These are phyloP conservation scores for Bacterosira constricta DNA, from an alignment of 108 stramenopile genomes.

Conservation along the genomic window DNA sequence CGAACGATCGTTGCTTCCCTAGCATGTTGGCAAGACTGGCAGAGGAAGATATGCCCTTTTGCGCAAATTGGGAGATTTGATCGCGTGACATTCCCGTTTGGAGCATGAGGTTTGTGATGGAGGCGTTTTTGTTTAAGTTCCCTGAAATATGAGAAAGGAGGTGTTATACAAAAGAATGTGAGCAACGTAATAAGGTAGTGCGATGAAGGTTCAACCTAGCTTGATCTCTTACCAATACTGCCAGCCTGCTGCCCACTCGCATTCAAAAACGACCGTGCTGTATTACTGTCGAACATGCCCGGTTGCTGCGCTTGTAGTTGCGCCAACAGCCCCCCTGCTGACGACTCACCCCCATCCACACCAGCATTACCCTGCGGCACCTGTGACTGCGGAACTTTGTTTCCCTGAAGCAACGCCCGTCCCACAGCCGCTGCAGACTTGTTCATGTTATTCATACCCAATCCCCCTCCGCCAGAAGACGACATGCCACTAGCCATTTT, in stretches of 20 bases:
- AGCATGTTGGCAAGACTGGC: slow-evolving; percentile 76
- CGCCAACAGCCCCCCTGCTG: slow-evolving; percentile 23
- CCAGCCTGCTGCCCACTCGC: slow-evolving; percentile 2
- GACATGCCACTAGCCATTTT: background rate
- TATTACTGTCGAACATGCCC: slow-evolving; percentile 24
- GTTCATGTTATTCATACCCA: slow-evolving; percentile 20
- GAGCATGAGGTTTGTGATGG: slow-evolving; percentile 67
- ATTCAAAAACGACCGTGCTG: slow-evolving; percentile 6
- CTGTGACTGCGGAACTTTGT: background rate
- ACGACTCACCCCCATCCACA: background rate
- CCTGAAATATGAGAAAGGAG: background rate
- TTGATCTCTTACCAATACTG: slow-evolving; percentile 7
- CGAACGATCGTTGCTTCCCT: slow-evolving; percentile 73
- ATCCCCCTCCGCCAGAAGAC: slow-evolving; percentile 24
- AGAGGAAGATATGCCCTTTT: slow-evolving; percentile 54
- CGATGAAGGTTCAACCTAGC: background rate
- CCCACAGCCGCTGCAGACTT: slow-evolving; percentile 77
- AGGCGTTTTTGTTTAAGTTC: slow-evolving; percentile 19
- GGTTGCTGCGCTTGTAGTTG: slow-evolving; percentile 29
- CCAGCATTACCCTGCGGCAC: background rate
- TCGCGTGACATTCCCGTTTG: slow-evolving; percentile 74
- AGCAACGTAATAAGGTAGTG: background rate
- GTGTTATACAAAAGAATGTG: background rate
- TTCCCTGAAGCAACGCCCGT: slow-evolving; percentile 62
- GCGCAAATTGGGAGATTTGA: slow-evolving; percentile 68